phyloP scores from a whole-genome alignment of 169 alveolate species.

The Theileria equi region DNA sequence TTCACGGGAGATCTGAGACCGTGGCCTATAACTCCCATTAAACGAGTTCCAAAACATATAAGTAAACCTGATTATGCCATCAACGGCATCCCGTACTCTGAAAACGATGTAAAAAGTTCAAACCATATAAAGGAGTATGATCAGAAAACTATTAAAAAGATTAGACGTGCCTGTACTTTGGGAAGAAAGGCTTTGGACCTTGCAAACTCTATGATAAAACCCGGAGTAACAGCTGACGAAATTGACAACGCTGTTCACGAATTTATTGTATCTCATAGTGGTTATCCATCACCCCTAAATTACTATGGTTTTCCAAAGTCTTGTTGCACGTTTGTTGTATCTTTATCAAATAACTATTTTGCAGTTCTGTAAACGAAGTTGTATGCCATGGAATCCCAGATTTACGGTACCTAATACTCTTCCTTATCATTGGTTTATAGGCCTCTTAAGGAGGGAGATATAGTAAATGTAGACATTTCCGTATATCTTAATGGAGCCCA shows the following conservation, averaged over 20 bases:
- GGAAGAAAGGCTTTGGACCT: constrained; percentile 93
- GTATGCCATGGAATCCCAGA: constrained; percentile 99
- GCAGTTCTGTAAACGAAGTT: constrained; percentile 92
- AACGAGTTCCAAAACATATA: constrained; percentile 91
- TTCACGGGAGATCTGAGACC: constrained; percentile 94
- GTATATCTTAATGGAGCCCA: constrained; percentile 93
- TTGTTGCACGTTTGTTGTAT: constrained; percentile 84
- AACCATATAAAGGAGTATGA: constrained; percentile 74
- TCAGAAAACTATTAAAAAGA: constrained; percentile 84
- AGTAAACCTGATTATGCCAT: constrained; percentile 94
- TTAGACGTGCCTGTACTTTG: constrained; percentile 83
- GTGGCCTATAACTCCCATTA: constrained; percentile 83
- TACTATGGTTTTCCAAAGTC: constrained; percentile 95
- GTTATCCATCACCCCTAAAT: constrained; percentile 98
- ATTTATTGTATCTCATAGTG: constrained; percentile 85
- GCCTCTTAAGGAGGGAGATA: constrained; percentile 92
- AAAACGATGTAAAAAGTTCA: constrained; percentile 72
- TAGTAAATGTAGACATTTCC: constrained; percentile 93
- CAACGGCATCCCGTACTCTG: constrained; percentile 90
- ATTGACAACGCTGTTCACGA: constrained; percentile 93
- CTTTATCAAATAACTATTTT: neutral
- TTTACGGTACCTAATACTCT: constrained; percentile 85
- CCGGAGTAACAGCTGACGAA: constrained; percentile 96
- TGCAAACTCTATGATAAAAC: constrained; percentile 87
- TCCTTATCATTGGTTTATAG: constrained; percentile 54